These are phyloP conservation scores for Colletotrichum viniferum DNA, from an alignment of 2,329 filamentous ascomycete genomes.

Conservation along the genomic window DNA sequence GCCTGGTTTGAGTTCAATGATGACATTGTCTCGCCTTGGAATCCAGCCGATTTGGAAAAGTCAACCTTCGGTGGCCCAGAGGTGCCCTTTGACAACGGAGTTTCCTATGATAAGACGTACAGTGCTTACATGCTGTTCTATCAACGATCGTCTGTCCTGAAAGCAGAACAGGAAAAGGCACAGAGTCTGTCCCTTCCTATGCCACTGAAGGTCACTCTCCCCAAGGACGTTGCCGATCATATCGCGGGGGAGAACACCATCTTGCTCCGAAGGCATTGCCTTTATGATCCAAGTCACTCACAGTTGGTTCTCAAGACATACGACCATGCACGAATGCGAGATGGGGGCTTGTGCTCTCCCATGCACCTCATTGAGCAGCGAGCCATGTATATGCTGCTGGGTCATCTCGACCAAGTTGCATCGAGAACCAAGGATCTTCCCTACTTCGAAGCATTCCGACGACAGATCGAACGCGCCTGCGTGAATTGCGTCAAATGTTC, in stretches of 20 bases:
- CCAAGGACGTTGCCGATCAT: constrained; percentile 53
- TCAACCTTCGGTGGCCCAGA: constrained; percentile 81
- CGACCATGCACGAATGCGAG: constrained; percentile 55
- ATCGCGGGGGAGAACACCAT: constrained; percentile 76
- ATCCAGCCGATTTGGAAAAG: constrained; percentile 72
- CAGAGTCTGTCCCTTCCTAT: constrained; percentile 35
- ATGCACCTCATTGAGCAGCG: constrained; percentile 40
- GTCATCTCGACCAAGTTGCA: constrained; percentile 77
- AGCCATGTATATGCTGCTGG: constrained; percentile 60
- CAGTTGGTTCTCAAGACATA: constrained; percentile 70
- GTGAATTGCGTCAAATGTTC: constrained; percentile 59
- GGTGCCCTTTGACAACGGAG: constrained; percentile 49
- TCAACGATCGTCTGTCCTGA: constrained; percentile 74
- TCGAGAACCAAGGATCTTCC: constrained; percentile 72
- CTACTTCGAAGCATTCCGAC: constrained; percentile 62
- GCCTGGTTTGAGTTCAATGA: constrained; percentile 96
- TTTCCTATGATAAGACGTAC: constrained; percentile 69
- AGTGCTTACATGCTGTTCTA: constrained; percentile 99
- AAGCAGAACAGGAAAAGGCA: constrained; percentile 54
- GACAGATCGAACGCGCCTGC: constrained; percentile 52
- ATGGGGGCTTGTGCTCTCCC: constrained; percentile 49
- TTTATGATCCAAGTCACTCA: constrained; percentile 76
- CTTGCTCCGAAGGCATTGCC: constrained; percentile 76
- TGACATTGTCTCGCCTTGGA: constrained; percentile 77
- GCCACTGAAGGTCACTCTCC: constrained; percentile 51